A percentile compares a stretch with the other conserved stretches of the same genome.
These are phyloP conservation scores for Rosa hybrid DNA, from an alignment of 331 rosid genomes.

Conservation along the genomic window DNA sequence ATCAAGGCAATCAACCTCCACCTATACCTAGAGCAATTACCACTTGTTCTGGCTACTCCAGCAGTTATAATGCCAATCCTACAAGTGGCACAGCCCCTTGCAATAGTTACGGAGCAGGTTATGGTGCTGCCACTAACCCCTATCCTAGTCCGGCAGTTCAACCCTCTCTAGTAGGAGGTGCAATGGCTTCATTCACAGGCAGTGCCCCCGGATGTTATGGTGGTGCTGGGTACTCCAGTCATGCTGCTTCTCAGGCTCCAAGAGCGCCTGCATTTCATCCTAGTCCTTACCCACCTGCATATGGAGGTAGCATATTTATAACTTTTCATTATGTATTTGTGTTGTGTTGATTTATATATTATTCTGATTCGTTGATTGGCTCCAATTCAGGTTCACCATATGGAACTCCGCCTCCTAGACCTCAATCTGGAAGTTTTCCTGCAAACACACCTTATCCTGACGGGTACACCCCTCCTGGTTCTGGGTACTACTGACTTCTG, in stretches of 20 bases:
- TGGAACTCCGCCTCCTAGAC: conserved; percentile 32
- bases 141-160: conserved; percentile 26
- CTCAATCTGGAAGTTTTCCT: conserved; percentile 29
- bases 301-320: conserved; percentile 7
- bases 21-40: conserved; percentile 20
- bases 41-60: conserved; percentile 11
- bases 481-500: conserved; percentile 20
- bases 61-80: conserved; percentile 3
- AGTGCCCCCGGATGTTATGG: neutral
- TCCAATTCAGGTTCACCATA: conserved; percentile 39
- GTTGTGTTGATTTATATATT: neutral
- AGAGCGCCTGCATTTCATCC: neutral
- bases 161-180: conserved; percentile 11
- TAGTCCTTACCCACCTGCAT: conserved; percentile 3
- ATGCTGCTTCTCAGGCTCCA: neutral
- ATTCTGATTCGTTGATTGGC: neutral
- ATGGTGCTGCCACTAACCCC: conserved; percentile 20
- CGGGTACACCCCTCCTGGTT: conserved; percentile 29
- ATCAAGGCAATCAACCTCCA: conserved; percentile 30
- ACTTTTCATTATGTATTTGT: neutral
- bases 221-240: conserved; percentile 1
- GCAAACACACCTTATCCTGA: conserved; percentile 21
- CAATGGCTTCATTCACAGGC: conserved; percentile 2
- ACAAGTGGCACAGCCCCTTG: conserved; percentile 12
- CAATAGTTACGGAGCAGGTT: conserved; percentile 17